Conservation (phyloP, 345 rosid genomes). For the Lepidium sativum region DNA sequence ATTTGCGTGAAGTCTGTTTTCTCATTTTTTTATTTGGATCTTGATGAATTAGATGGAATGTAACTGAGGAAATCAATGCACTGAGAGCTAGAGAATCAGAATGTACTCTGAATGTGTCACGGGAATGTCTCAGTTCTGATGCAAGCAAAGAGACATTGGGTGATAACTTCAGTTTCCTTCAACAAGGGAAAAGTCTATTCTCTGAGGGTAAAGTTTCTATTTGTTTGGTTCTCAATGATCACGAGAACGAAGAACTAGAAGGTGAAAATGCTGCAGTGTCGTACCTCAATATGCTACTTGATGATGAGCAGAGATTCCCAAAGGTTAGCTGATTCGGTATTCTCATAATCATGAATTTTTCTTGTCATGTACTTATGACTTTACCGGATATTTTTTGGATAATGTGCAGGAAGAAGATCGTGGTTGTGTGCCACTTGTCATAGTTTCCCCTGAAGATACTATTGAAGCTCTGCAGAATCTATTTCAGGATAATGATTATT, state of each 20-base stretch:
- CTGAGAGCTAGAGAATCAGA: conserved; percentile 30
- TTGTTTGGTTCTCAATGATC: conserved; percentile 41
- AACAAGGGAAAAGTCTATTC: conserved; percentile 42
- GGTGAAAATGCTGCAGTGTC: conserved; percentile 20
- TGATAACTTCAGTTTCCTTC: conserved; percentile 31
- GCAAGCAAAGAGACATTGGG: conserved; percentile 34
- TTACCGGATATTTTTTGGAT: background rate
- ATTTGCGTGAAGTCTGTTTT: background rate
- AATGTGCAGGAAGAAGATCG: conserved; percentile 59
- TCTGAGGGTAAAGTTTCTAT: conserved; percentile 59
- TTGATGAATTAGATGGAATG: conserved; percentile 41
- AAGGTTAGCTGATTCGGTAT: conserved; percentile 36
- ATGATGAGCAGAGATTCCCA: conserved; percentile 36
- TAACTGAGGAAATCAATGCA: conserved; percentile 34
- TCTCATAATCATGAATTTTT: background rate
- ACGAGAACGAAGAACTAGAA: conserved; percentile 18
- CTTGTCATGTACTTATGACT: background rate
- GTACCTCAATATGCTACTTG: conserved; percentile 28
- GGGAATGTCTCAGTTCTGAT: conserved; percentile 29
- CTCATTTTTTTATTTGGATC: background rate
- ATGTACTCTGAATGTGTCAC: conserved; percentile 37
- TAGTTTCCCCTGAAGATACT: conserved; percentile 44
- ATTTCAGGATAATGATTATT: conserved; percentile 51
- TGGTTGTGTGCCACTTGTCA: conserved; percentile 47
- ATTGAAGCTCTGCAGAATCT: conserved; percentile 35